Base-by-base conservation (phyloP, 2,329 filamentous ascomycete species). In the Diplodia mutila region DNA sequence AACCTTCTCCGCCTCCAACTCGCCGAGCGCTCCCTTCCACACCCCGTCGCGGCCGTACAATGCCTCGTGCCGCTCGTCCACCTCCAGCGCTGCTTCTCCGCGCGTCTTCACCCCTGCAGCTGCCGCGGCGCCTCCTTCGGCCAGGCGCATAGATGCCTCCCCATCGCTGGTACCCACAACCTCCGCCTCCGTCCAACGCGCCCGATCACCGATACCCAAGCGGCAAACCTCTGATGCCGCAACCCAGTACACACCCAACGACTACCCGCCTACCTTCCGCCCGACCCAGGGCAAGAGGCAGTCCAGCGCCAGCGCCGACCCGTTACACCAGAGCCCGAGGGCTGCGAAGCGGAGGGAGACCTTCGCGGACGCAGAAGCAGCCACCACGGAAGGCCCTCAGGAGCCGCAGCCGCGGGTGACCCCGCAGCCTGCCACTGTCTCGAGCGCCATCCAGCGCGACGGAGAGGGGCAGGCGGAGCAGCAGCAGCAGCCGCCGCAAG, bases 211-310 rank as follows among this genome's bases (percentile, higher is more conserved):
- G 51, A 42, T 64, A 48, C 48, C 42, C 39, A 76, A 73, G 71
- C 75, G 75, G 54, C 72, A 75, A 69, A 83, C 82, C 76, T 79
- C 80, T 67, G 83, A 86, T 79, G 80, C 80, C 39, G 81, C 78
- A 68, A 87, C 85, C 42, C 85, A 87, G 75, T 87, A 86, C 75
- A 85, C 84, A 52, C 84, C 84, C 53, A 79, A 82, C 67, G 80
- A 79, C 68, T 79, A 75, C 65, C 79, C 84, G 70, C 79, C 82
- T 69, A 83, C 83, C 65, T 61, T 48, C 39, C 59, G 55, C 57
- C 57, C 66, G 27, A 67, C 66, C 27, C 66, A 53, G 37, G 59
- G 57, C 34, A 67, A 67, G 57, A 42, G 66, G 49, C 49, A 53
- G 27, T 63, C 51, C 49, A 67, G 66, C 37, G 57, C 57, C 66